These are phyloP conservation scores for Fusarium piperis DNA, from an alignment of 2,329 filamentous ascomycete species.

Conservation along the genomic window DNA sequence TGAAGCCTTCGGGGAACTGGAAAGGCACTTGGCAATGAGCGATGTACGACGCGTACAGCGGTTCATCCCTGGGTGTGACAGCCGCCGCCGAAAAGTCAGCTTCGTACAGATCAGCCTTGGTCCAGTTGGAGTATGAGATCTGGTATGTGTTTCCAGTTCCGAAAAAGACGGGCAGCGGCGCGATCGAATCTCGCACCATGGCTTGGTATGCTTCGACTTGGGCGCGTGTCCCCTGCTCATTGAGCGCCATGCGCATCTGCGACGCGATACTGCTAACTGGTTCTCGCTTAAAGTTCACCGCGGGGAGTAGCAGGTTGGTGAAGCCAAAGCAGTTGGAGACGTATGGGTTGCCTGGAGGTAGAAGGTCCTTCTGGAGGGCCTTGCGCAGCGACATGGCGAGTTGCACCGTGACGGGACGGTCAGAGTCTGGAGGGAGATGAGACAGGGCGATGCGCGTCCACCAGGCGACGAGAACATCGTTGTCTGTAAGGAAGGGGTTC, in stretches of 20 bases:
- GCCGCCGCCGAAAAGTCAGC: neutral
- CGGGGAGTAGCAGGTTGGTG: neutral
- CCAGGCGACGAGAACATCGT: slow-evolving; percentile 16
- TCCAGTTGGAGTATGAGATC: neutral
- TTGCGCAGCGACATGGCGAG: neutral
- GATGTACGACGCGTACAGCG: neutral
- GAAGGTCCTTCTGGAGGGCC: neutral
- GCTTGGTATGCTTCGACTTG: slow-evolving; percentile 23
- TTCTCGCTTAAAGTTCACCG: neutral
- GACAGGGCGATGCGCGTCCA: slow-evolving; percentile 18
- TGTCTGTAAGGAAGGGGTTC: slow-evolving; percentile 15
- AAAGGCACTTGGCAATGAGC: neutral
- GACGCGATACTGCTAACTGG: neutral
- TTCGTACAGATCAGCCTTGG: neutral
- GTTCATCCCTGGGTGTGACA: neutral
- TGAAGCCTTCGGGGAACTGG: slow-evolving; percentile 15
- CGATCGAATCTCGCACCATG: slow-evolving; percentile 7
- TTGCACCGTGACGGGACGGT: neutral
- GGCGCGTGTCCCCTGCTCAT: slow-evolving; percentile 2
- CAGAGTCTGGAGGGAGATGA: neutral
- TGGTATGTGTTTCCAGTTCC: neutral
- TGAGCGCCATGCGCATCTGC: neutral
- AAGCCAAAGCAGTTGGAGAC: neutral
- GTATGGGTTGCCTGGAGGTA: neutral
- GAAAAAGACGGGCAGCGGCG: neutral